Evolutionary conservation across 1,139 yeast genomes (phyloP).

Genomic region (Sugiyamaella pinicola): DNA sequence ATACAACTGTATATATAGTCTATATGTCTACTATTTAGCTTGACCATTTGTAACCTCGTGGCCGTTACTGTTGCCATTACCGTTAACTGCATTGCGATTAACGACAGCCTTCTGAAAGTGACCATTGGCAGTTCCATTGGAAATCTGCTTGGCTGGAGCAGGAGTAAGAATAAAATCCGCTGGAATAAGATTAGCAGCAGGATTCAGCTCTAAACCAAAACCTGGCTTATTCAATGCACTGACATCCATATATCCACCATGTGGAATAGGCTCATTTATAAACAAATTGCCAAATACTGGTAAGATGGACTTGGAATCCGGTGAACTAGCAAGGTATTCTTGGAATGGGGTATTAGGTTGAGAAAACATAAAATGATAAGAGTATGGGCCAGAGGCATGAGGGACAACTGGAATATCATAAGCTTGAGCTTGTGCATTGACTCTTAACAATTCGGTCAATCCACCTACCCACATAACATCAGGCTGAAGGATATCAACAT

Average conservation of each 20-base stretch:
- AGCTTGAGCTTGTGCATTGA: conserved; percentile 54
- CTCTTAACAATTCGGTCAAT: conserved; percentile 50
- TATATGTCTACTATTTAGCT: not conserved
- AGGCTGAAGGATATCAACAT: conserved; percentile 52
- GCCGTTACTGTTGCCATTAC: not conserved
- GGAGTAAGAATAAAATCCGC: conserved; percentile 47
- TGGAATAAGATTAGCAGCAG: conserved; percentile 47
- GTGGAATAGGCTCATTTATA: conserved; percentile 52
- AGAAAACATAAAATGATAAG: conserved; percentile 53
- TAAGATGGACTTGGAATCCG: conserved; percentile 49
- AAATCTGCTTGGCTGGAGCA: conserved; percentile 46
- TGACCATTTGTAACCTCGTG: not conserved
- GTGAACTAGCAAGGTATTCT: conserved; percentile 54
- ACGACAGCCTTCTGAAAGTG: conserved; percentile 1
- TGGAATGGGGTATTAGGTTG: conserved; percentile 55
- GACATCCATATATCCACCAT: conserved; percentile 47
- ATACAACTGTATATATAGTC: not conserved
- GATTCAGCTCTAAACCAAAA: conserved; percentile 51
- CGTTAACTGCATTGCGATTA: conserved; percentile 7
- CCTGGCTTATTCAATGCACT: conserved; percentile 48
- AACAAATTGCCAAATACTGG: conserved; percentile 53
- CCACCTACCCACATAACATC: conserved; percentile 60
- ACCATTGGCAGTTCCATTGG: conserved; percentile 3
- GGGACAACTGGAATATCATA: conserved; percentile 56
- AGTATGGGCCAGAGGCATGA: conserved; percentile 55